Percentiles rank a stretch among this genome's conserved stretches.
Evolutionary conservation across 2,329 filamentous ascomycete genomes (phyloP).

Genomic region (Trichoderma oligosporum): DNA sequence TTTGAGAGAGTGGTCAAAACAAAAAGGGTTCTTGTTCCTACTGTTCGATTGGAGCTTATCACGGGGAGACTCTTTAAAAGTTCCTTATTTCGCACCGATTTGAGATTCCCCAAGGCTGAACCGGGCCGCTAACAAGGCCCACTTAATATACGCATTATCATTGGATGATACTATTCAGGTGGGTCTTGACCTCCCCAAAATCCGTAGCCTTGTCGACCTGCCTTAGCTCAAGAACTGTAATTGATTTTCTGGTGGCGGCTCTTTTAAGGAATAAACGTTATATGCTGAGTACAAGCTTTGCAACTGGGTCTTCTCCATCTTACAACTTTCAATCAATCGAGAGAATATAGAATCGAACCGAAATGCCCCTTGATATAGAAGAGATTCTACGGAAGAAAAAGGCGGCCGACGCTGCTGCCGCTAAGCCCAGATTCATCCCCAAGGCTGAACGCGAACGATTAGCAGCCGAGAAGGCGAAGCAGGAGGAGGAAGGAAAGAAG

Average conservation of each 20-base stretch:
- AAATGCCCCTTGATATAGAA: slow-evolving; percentile 68
- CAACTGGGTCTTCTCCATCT: neutral
- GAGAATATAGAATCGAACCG: neutral
- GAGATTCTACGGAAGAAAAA: slow-evolving; percentile 82
- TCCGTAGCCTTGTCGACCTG: slow-evolving; percentile 20
- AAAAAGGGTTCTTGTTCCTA: neutral
- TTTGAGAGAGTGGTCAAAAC: neutral
- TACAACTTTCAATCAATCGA: neutral
- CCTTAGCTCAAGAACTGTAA: neutral
- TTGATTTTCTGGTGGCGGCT: neutral
- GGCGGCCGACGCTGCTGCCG: slow-evolving; percentile 75
- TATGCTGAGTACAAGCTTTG: no score
- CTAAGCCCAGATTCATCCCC: slow-evolving; percentile 84
- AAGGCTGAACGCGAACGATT: slow-evolving; percentile 78
- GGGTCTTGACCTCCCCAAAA: slow-evolving; percentile 1
- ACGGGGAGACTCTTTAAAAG: slow-evolving; percentile 1
- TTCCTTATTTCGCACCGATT: slow-evolving; percentile 6
- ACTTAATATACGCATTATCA: neutral
- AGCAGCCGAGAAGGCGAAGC: slow-evolving; percentile 71
- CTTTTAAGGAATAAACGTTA: neutral
- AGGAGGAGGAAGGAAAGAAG: slow-evolving; percentile 60
- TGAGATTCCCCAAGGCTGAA: slow-evolving; percentile 22
- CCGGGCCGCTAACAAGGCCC: slow-evolving; percentile 8
- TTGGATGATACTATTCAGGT: neutral
- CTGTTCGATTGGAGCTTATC: neutral